Conservation (phyloP, 805 yeast genomes). For the Priceomyces carsonii region DNA sequence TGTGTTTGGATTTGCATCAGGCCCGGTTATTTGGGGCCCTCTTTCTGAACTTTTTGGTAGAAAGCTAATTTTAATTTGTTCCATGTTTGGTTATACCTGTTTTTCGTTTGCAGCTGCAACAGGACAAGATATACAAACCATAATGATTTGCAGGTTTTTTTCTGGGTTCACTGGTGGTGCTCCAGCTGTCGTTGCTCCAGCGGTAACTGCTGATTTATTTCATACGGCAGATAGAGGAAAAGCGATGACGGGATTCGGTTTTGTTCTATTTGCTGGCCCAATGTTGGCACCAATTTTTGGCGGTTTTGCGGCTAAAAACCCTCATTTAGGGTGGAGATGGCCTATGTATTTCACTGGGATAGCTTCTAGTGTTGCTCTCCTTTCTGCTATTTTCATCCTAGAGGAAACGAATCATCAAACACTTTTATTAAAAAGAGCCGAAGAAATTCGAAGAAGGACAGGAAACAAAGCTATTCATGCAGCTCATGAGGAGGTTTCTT, state of each 20-base stretch:
- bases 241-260: constrained; percentile 68
- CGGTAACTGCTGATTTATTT: constrained; percentile 82
- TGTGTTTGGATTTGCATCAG: constrained; percentile 92
- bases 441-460: constrained; percentile 36
- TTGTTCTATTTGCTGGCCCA: constrained; percentile 79
- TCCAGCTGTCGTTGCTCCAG: constrained; percentile 82
- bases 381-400: constrained; percentile 29
- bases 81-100: constrained; percentile 38
- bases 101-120: constrained; percentile 67
- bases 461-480: constrained; percentile 43
- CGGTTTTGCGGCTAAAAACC: constrained; percentile 39
- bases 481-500: constrained; percentile 35
- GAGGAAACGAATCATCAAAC: constrained; percentile 45
- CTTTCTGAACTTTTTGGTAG: constrained; percentile 35
- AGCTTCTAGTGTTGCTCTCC: constrained; percentile 30
- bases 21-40: constrained; percentile 80
- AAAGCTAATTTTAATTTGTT: constrained; percentile 42
- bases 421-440: constrained; percentile 31
- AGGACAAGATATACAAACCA: constrained; percentile 76
- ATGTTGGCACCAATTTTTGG: constrained; percentile 72
- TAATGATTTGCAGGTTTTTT: constrained; percentile 75
- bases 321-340: constrained; percentile 56
- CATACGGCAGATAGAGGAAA: constrained; percentile 67
- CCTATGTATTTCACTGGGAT: constrained; percentile 52
- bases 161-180: constrained; percentile 83